Evolutionary conservation across 371 early-diverging fungal species (phyloP).

Genomic region (Coemansia sp.): DNA sequence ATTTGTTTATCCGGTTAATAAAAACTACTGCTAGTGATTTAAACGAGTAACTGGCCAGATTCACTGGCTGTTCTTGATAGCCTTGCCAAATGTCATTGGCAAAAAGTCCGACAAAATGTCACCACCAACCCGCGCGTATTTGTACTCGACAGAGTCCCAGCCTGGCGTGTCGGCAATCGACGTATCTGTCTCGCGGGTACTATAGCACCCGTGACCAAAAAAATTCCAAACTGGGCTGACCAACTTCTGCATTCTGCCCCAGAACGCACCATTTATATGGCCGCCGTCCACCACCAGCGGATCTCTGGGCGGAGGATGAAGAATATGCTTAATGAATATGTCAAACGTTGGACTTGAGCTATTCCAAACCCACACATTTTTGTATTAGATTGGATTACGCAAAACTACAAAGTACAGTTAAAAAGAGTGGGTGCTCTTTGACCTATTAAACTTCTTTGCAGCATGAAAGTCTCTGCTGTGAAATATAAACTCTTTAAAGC

Average conservation of each 20-base stretch:
- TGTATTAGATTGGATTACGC: too few species aligned
- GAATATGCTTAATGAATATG: slow-evolving; percentile 49
- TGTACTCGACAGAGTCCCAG: slow-evolving; percentile 39
- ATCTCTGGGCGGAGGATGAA: slow-evolving; percentile 22
- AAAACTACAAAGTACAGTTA: too few species aligned
- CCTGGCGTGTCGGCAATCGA: slow-evolving; percentile 20
- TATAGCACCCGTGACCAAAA: slow-evolving; percentile 40
- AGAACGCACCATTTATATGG: slow-evolving; percentile 23
- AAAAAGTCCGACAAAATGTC: slow-evolving; percentile 28
- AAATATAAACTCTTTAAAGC: too few species aligned
- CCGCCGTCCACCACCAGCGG: slow-evolving; percentile 23
- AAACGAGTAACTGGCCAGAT: too few species aligned
- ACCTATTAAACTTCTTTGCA: background rate
- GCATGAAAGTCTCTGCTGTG: too few species aligned
- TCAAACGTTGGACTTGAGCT: too few species aligned
- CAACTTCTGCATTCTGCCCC: slow-evolving; percentile 34
- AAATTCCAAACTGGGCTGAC: slow-evolving; percentile 43
- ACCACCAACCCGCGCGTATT: slow-evolving; percentile 21
- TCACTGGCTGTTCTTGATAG: slow-evolving; percentile 14
- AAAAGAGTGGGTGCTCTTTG: too few species aligned
- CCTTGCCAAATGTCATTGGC: slow-evolving; percentile 42
- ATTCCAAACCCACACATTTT: too few species aligned
- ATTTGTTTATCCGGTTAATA: background rate
- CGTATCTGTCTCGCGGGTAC: slow-evolving; percentile 35
- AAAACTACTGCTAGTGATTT: background rate